Percentiles rank a stretch among this genome's conserved stretches.
Conservation (phyloP, 768 basidiomycete genomes). For the Boletus fagicola region DNA sequence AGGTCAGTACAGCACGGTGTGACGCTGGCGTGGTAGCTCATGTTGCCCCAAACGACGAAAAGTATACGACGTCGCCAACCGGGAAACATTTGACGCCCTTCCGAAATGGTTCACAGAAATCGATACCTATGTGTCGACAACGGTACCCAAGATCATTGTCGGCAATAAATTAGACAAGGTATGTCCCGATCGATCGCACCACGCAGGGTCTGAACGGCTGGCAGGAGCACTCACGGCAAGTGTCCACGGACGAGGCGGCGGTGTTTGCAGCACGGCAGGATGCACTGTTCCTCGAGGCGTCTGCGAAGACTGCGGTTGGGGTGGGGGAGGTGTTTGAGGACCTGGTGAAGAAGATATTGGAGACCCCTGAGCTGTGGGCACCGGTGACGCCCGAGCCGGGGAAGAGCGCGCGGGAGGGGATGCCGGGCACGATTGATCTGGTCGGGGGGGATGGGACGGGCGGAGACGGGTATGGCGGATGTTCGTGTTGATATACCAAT, state of each 20-base stretch:
- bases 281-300: constrained; percentile 87
- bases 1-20: constrained; percentile 36
- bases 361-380: constrained; percentile 81
- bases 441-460: constrained; percentile 9
- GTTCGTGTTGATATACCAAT: constrained; percentile 32
- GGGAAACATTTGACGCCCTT: constrained; percentile 93
- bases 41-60: neutral
- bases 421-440: constrained; percentile 46
- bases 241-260: constrained; percentile 72
- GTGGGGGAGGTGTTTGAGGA: constrained; percentile 76
- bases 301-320: constrained; percentile 86
- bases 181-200: neutral
- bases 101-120: constrained; percentile 91
- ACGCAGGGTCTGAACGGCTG: neutral
- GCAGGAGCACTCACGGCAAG: constrained; percentile 89
- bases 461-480: constrained; percentile 26
- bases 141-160: constrained; percentile 92
- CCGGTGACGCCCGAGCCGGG: constrained; percentile 26
- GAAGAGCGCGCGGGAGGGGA: constrained; percentile 22
- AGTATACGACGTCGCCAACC: constrained; percentile 96
- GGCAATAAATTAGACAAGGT: constrained; percentile 95
- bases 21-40: neutral
- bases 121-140: constrained; percentile 84
- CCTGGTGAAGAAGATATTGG: constrained; percentile 78
- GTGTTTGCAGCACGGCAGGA: constrained; percentile 80